Evolutionary conservation across 371 early-diverging fungal genomes (phyloP).

Genomic region (Mucor plumbeus): DNA sequence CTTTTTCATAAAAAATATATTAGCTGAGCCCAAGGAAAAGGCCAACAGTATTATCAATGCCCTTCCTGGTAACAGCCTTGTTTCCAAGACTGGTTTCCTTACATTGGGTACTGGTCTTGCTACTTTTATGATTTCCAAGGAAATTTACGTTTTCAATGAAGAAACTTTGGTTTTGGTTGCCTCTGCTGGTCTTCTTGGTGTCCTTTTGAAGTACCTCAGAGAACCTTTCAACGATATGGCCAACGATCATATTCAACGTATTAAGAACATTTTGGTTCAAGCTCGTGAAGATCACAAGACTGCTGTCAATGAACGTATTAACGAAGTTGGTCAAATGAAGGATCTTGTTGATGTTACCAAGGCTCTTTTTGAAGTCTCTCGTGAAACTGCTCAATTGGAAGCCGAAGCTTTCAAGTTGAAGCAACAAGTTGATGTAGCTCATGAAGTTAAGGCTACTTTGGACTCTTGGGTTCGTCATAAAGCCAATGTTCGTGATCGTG

Average conservation of each 20-base stretch:
- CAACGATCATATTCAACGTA: slow-evolving; percentile 77
- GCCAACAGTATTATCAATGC: slow-evolving; percentile 88
- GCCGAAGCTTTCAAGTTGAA: slow-evolving; percentile 93
- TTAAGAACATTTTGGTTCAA: slow-evolving; percentile 78
- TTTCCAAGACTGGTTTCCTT: slow-evolving; percentile 90
- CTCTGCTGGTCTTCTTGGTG: slow-evolving; percentile 75
- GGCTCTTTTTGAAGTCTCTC: slow-evolving; percentile 91
- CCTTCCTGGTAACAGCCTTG: slow-evolving; percentile 89
- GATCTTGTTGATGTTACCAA: slow-evolving; percentile 94
- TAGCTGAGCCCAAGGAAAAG: slow-evolving; percentile 67
- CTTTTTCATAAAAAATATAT: neutral
- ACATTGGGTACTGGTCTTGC: slow-evolving; percentile 85
- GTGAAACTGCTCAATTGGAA: slow-evolving; percentile 92
- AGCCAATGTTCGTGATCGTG: slow-evolving; percentile 88
- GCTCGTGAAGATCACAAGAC: slow-evolving; percentile 93
- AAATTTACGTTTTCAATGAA: slow-evolving; percentile 94
- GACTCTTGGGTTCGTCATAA: slow-evolving; percentile 98
- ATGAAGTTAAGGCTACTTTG: slow-evolving; percentile 87
- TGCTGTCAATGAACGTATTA: slow-evolving; percentile 87
- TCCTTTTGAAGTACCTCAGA: slow-evolving; percentile 78
- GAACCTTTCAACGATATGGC: slow-evolving; percentile 91
- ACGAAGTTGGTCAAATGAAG: slow-evolving; percentile 89
- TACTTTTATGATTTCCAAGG: slow-evolving; percentile 92
- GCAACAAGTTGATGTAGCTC: slow-evolving; percentile 84
- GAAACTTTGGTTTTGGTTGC: slow-evolving; percentile 87